Percentiles rank a stretch among this genome's conserved stretches.
Evolutionary conservation across 2,329 filamentous ascomycete species (phyloP).

Genomic region (Colletotrichum lini): DNA sequence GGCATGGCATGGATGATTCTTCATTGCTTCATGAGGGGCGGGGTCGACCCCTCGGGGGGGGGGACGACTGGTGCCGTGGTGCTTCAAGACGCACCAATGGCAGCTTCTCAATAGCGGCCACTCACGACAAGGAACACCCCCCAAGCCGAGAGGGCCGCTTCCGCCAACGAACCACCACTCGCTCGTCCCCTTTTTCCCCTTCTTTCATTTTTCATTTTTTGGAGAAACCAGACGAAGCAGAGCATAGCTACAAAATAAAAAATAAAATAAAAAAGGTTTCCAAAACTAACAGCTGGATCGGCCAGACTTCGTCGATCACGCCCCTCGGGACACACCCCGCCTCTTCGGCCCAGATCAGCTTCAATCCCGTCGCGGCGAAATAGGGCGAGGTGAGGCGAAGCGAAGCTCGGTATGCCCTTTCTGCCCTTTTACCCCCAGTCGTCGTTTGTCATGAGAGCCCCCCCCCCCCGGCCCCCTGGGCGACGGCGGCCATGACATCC

Average conservation of each 20-base stretch:
- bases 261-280: too few relatives aligned
- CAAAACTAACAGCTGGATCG: neutral
- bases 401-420: slow-evolving; percentile 5
- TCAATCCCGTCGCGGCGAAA: slow-evolving; percentile 6
- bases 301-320: slow-evolving; percentile 1
- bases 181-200: slow-evolving; percentile 6
- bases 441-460: slow-evolving; percentile 17
- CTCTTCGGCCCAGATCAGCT: slow-evolving; percentile 1
- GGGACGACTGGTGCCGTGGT: too few relatives aligned
- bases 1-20: slow-evolving; percentile 20
- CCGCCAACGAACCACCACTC: slow-evolving; percentile 25
- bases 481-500: slow-evolving; percentile 18
- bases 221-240: slow-evolving; percentile 33
- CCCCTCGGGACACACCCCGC: too few relatives aligned
- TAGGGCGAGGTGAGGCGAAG: slow-evolving; percentile 11
- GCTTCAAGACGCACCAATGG: slow-evolving; percentile 35
- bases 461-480: slow-evolving; percentile 1
- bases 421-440: neutral
- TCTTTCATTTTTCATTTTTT: neutral
- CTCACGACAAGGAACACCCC: slow-evolving; percentile 28
- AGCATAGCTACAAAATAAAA: neutral
- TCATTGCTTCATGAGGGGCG: neutral
- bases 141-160: slow-evolving; percentile 18
- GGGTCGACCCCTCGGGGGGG: too few relatives aligned
- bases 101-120: slow-evolving; percentile 28